Evolutionary conservation across 345 rosid genomes (phyloP).

Genomic region (Theobroma cacao): DNA sequence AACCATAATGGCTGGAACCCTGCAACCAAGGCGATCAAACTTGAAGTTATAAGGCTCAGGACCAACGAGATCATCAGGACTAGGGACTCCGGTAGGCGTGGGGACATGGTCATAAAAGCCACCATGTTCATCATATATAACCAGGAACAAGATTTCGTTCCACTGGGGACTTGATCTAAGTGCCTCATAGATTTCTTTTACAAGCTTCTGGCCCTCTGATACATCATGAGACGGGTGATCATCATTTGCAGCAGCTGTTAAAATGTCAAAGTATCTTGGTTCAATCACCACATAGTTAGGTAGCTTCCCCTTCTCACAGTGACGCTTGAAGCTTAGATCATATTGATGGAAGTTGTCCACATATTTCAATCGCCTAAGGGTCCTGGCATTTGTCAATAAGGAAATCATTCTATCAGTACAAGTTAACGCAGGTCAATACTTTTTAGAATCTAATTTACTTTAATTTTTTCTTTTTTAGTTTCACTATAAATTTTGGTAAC

Average conservation of each 20-base stretch:
- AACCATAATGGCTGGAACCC: conserved; percentile 71
- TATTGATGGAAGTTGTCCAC: conserved; percentile 64
- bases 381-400: conserved; percentile 31
- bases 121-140: conserved; percentile 86
- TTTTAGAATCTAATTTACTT: neutral
- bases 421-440: neutral
- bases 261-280: conserved; percentile 63
- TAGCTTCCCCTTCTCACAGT: conserved; percentile 71
- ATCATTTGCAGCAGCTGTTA: conserved; percentile 61
- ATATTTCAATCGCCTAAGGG: conserved; percentile 75
- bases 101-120: conserved; percentile 92
- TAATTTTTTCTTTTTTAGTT: neutral
- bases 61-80: conserved; percentile 70
- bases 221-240: conserved; percentile 87
- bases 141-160: conserved; percentile 62
- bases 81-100: conserved; percentile 79
- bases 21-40: conserved; percentile 78
- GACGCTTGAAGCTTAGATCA: conserved; percentile 61
- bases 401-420: neutral
- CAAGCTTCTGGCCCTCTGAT: conserved; percentile 69
- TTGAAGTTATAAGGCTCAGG: conserved; percentile 59
- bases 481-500: neutral
- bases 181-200: conserved; percentile 79
- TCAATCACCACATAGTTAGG: conserved; percentile 87
- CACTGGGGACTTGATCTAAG: conserved; percentile 83